Conservation (phyloP, 768 basidiomycete species). For the Hericium erinaceus region DNA sequence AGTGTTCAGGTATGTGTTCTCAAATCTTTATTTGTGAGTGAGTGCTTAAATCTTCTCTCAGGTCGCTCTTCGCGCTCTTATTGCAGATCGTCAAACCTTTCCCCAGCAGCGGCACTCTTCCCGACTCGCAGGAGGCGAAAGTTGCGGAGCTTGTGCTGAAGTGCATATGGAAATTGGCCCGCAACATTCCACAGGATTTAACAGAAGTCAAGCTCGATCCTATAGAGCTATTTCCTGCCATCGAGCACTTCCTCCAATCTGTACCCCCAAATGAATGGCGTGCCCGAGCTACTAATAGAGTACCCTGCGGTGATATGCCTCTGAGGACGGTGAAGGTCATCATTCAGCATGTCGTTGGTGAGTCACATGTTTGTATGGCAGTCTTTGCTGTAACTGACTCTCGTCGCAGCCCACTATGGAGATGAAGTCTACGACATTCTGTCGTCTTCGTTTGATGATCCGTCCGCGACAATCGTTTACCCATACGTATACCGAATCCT, state of each 20-base stretch:
- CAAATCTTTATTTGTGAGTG: background rate
- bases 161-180: constrained; percentile 96
- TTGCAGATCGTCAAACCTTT: constrained; percentile 80
- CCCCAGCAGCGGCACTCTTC: constrained; percentile 58
- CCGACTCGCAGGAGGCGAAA: constrained; percentile 75
- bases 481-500: constrained; percentile 91
- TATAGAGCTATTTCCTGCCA: constrained; percentile 80
- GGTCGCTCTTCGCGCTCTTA: constrained; percentile 73
- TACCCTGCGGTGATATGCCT: constrained; percentile 97
- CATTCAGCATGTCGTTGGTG: constrained; percentile 93
- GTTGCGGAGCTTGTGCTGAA: constrained; percentile 91
- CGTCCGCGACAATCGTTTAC: constrained; percentile 95
- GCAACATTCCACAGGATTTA: constrained; percentile 90
- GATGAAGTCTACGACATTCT: constrained; percentile 89
- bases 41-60: constrained; percentile 18
- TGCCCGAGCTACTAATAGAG: constrained; percentile 77
- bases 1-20: constrained; percentile 66
- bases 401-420: constrained; percentile 59
- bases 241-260: constrained; percentile 89
- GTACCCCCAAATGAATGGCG: constrained; percentile 97
- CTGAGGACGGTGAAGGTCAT: constrained; percentile 96
- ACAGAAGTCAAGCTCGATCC: constrained; percentile 73
- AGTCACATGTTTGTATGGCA: constrained; percentile 25
- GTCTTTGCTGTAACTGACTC: background rate
- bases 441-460: constrained; percentile 85